Evolutionary conservation across 441 rosid species (phyloP), one percentile per base, ranked within the genome.

Genomic region (Populus hybrid): DNA sequence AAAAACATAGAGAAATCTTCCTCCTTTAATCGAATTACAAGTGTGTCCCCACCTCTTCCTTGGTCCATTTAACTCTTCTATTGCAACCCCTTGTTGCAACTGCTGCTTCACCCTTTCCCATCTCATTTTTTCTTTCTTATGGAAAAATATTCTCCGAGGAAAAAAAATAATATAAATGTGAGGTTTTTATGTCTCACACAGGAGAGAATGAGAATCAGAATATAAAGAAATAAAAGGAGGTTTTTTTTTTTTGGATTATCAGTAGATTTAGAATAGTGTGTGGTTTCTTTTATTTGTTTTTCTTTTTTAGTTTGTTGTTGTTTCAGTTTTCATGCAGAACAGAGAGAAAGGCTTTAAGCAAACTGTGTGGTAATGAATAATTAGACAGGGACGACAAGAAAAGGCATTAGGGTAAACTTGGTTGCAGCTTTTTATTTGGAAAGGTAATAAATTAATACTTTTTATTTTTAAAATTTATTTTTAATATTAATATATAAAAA

Each of bases 1-100:
- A 71, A 92, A 94, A 30, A 96, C 92, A 71, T 92, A 96, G 76
- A 96, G 94, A 87, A 91, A 88, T 83, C 87, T 85, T 74, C 97
- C 97, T 38, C 94, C 94, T 82, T 85, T 90, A 76, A 91, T 84
- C 84, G 95, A 84, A 92, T 96, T 94, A 82, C 97, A 91, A 74
- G 98, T 91, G 85, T 96, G 99, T 69, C 98, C 98, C 98, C 98
- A 94, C 91, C 98, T 91, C 84, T 91, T 91, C n/a, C 97, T 96
- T 73, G 98, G 98, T 77, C 94, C 95, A 78, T 85, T 83, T 78
- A 76, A 75, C 86, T 88, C 77, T 71, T 82, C 61, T 65, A 83
- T 64, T 53, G 79, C 78, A 71, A 73, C 77, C 65, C 74, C 77
- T 67, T 65, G 71, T n/a, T 76, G 85, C 36, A 71, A 32, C 64